phyloP scores from a whole-genome alignment of 2,329 filamentous ascomycete species.

The Cryphonectria naterciae region DNA sequence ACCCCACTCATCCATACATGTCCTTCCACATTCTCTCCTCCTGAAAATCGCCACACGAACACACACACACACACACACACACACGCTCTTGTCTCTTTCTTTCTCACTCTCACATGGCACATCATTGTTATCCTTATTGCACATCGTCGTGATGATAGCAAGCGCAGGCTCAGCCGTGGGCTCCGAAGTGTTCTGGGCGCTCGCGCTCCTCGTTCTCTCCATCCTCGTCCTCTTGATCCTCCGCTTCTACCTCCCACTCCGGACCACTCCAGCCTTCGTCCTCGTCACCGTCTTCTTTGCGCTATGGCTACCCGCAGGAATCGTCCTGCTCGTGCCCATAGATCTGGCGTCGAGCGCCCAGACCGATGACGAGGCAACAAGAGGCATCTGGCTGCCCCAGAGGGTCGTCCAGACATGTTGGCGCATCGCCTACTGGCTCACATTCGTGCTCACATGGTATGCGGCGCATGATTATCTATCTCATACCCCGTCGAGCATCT shows the following conservation, averaged over 20 bases:
- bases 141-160: conserved; percentile 30
- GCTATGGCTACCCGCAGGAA: conserved; percentile 88
- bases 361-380: conserved; percentile 69
- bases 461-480: conserved; percentile 29
- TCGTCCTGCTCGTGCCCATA: conserved; percentile 90
- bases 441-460: conserved; percentile 91
- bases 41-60: background rate
- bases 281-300: conserved; percentile 93
- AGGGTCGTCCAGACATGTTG: conserved; percentile 82
- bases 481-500: background rate
- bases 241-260: conserved; percentile 87
- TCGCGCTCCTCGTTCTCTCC: conserved; percentile 75
- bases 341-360: conserved; percentile 87
- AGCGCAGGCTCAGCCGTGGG: conserved; percentile 62
- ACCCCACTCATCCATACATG: background rate
- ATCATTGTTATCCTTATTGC: conserved; percentile 8
- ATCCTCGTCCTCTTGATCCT: conserved; percentile 80
- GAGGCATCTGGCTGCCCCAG: conserved; percentile 86
- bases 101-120: conserved; percentile 18
- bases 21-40: background rate
- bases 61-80: background rate
- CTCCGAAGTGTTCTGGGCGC: conserved; percentile 76
- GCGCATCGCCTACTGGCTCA: conserved; percentile 97
- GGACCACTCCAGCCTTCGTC: conserved; percentile 87
- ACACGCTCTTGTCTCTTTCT: background rate